These are phyloP conservation scores for Maudiozyma pseudohumilis DNA, from an alignment of 805 yeast genomes.

Conservation along the genomic window DNA sequence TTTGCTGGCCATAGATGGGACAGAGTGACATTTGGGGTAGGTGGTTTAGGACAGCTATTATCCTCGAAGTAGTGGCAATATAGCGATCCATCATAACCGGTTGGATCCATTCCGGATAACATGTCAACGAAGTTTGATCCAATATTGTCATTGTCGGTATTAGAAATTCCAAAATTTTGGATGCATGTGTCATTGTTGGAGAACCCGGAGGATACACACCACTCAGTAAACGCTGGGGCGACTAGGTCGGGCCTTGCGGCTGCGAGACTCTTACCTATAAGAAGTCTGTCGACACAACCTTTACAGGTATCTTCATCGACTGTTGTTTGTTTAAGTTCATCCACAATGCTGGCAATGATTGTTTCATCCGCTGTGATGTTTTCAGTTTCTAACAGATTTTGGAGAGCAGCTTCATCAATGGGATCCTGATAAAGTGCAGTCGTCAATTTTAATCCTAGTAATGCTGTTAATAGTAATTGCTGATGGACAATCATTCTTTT, in stretches of 20 bases:
- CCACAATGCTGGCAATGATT: background rate
- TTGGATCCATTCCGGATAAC: background rate
- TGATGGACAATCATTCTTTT: no score
- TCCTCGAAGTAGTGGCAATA: background rate
- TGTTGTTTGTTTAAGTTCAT: background rate
- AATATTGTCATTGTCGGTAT: background rate
- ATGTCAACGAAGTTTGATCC: background rate
- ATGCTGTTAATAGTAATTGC: no score
- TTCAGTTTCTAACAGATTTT: background rate
- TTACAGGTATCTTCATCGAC: background rate
- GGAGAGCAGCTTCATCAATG: background rate
- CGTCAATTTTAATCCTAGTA: no score
- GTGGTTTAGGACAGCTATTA: background rate
- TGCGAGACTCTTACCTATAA: constrained; percentile 1
- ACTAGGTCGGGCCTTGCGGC: background rate
- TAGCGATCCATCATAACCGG: background rate
- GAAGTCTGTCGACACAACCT: background rate
- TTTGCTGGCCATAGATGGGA: constrained; percentile 1
- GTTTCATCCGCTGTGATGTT: background rate
- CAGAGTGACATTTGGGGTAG: background rate
- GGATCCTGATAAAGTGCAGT: no score
- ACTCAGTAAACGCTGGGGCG: background rate
- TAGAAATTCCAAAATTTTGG: background rate
- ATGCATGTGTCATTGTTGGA: background rate
- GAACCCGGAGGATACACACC: background rate